Evolutionary conservation across 78 protist genomes (phyloP), one percentile per base, ranked within the genome.

Genomic region (Dictyostelium purpureum): DNA sequence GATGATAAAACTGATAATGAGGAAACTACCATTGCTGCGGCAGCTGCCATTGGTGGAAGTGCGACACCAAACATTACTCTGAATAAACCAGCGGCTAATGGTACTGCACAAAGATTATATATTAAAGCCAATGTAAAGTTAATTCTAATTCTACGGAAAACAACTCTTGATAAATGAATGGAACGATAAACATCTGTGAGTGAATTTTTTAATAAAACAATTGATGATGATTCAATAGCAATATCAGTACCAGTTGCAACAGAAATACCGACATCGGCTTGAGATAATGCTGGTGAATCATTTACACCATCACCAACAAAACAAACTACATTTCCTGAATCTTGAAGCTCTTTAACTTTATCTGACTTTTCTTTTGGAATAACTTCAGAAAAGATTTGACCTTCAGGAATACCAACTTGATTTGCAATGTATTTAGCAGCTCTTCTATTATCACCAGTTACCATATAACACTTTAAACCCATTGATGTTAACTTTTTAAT

Each of bases 261-360:
- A 10, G 98, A 97, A 2, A 97, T 66, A 40, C 97, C 98, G 10
- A 96, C 70, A 52, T 97, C 98, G 14, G 98, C 97, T 77, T 82
- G 90, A 19, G 93, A 93, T 0, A 96, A 79, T 6, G 98, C 97
- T 4, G 96, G 97, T 33, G 97, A 70, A 63, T 97, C 98, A 77
- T 97, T 97, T 67, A 96, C 87, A 51, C 99, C 99, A 61, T 97
- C 99, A 79, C 99, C 99, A n/a, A 97, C 98, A 59, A 97, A 92
- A 24, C 97, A 96, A 45, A 97, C 99, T 35, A 81, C 87, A 38
- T 74, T 31, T 26, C 81, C 81, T 47, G 37, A 31, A 6, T 52
- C 95, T 90, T 97, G 97, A 78, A 96, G 85, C 47, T 75, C 79
- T 57, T 66, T 3, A 26, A 98, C 96, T 28, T 33, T 10, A 10